Evolutionary conservation across 2,329 filamentous ascomycete genomes (phyloP).

Genomic region (Neopestalotiopsis rosae): DNA sequence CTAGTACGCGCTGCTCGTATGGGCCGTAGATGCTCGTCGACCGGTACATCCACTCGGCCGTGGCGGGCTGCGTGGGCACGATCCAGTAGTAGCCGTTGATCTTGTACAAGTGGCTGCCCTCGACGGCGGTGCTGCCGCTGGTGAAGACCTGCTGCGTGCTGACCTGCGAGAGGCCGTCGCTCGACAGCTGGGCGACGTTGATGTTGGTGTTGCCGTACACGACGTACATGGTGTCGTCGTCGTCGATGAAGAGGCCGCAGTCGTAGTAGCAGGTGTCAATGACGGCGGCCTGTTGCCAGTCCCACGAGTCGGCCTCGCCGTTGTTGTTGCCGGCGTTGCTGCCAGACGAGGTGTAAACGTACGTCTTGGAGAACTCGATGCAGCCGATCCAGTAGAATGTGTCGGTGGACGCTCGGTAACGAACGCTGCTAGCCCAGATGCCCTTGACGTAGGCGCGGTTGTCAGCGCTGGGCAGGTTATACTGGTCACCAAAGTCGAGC

Average conservation of each 20-base stretch:
- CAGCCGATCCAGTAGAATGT: slow-evolving; percentile 55
- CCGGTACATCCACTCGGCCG: slow-evolving; percentile 51
- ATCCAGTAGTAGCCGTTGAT: slow-evolving; percentile 58
- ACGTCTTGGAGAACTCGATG: slow-evolving; percentile 54
- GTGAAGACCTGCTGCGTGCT: slow-evolving; percentile 43
- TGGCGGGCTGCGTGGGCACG: slow-evolving; percentile 48
- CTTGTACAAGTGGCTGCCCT: slow-evolving; percentile 61
- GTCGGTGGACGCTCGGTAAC: slow-evolving; percentile 26
- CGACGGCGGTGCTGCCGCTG: slow-evolving; percentile 41
- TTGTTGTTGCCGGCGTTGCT: slow-evolving; percentile 1
- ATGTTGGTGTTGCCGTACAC: slow-evolving; percentile 57
- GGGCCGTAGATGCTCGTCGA: slow-evolving; percentile 55
- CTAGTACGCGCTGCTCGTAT: slow-evolving; percentile 49
- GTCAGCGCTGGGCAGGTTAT: slow-evolving; percentile 19
- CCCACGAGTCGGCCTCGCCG: slow-evolving; percentile 7
- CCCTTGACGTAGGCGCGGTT: slow-evolving; percentile 29
- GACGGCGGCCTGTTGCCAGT: slow-evolving; percentile 26
- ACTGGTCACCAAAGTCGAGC: slow-evolving; percentile 24
- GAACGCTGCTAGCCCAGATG: slow-evolving; percentile 30
- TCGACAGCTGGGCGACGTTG: slow-evolving; percentile 54
- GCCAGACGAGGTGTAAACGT: slow-evolving; percentile 53
- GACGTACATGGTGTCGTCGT: slow-evolving; percentile 64
- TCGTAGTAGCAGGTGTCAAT: slow-evolving; percentile 59
- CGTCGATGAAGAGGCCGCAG: slow-evolving; percentile 59
- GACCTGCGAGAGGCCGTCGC: slow-evolving; percentile 48